phyloP scores from a whole-genome alignment of 2,329 filamentous ascomycete species.

The Chaetomiaceae sp. region DNA sequence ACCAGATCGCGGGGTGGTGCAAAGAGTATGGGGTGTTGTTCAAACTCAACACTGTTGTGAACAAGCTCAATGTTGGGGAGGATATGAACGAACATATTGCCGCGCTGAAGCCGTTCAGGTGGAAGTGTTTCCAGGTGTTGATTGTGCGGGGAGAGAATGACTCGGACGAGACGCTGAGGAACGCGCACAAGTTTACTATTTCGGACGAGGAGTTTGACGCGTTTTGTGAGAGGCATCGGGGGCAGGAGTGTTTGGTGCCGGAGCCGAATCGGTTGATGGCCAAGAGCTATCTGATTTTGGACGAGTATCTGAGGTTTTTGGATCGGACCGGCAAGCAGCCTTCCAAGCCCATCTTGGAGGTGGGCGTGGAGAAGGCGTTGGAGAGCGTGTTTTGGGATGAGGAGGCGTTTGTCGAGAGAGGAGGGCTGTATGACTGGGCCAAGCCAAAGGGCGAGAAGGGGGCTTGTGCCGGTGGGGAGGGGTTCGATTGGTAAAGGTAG shows the following conservation, averaged over 20 bases:
- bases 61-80: slow-evolving; percentile 45
- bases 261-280: slow-evolving; percentile 50
- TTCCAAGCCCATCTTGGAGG: slow-evolving; percentile 15
- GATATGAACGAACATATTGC: slow-evolving; percentile 42
- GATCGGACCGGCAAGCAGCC: slow-evolving; percentile 10
- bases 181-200: slow-evolving; percentile 43
- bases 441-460: slow-evolving; percentile 2
- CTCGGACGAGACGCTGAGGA: slow-evolving; percentile 34
- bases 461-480: background rate
- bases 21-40: slow-evolving; percentile 45
- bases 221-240: slow-evolving; percentile 43
- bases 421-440: slow-evolving; percentile 17
- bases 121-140: slow-evolving; percentile 54
- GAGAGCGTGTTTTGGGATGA: slow-evolving; percentile 16
- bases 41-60: slow-evolving; percentile 55
- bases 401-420: slow-evolving; percentile 14
- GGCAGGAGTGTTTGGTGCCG: slow-evolving; percentile 41
- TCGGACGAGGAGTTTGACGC: slow-evolving; percentile 41
- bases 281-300: slow-evolving; percentile 47
- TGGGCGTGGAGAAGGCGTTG: slow-evolving; percentile 15
- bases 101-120: slow-evolving; percentile 44
- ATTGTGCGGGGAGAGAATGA: slow-evolving; percentile 51
- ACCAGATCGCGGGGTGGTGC: slow-evolving; percentile 43
- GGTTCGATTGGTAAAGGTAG: slow-evolving; percentile 7
- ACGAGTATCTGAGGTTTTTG: slow-evolving; percentile 35